Conservation (phyloP, 805 yeast species). For the Myxozyma neglecta region DNA sequence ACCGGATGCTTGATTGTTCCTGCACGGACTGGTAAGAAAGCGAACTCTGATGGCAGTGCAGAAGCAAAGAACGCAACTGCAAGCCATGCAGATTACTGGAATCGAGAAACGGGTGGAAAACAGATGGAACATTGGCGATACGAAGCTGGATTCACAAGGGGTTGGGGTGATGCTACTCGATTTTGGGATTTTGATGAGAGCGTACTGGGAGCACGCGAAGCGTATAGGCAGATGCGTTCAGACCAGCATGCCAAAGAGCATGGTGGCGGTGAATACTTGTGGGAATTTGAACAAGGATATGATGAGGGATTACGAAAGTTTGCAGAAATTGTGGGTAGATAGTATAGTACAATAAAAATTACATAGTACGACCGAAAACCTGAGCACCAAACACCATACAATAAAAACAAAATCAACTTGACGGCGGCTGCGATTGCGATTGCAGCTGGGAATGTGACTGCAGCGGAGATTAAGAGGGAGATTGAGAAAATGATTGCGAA, state of each 20-base stretch:
- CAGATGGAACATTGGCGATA: constrained; percentile 79
- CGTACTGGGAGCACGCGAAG: constrained; percentile 66
- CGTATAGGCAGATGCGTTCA: constrained; percentile 66
- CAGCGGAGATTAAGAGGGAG: too few relatives aligned
- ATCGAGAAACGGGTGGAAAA: constrained; percentile 53
- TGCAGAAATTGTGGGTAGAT: constrained; percentile 13
- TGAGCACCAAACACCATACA: neutral
- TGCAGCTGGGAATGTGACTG: too few relatives aligned
- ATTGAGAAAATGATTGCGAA: too few relatives aligned
- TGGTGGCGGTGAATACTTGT: constrained; percentile 59
- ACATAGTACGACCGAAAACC: neutral
- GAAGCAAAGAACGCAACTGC: constrained; percentile 40
- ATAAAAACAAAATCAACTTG: neutral
- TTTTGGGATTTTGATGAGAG: constrained; percentile 73
- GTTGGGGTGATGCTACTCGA: constrained; percentile 68
- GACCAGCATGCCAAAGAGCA: constrained; percentile 56
- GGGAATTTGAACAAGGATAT: constrained; percentile 93
- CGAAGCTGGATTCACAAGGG: constrained; percentile 73
- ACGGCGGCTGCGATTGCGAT: neutral
- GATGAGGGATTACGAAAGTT: constrained; percentile 58
- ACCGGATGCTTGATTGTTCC: constrained; percentile 11
- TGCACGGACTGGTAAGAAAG: constrained; percentile 25
- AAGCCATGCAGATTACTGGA: constrained; percentile 70
- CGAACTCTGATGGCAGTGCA: constrained; percentile 43
- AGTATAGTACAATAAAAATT: neutral